These are phyloP conservation scores for Curvularia lunata DNA, from an alignment of 2,329 filamentous ascomycete genomes.

Conservation along the genomic window DNA sequence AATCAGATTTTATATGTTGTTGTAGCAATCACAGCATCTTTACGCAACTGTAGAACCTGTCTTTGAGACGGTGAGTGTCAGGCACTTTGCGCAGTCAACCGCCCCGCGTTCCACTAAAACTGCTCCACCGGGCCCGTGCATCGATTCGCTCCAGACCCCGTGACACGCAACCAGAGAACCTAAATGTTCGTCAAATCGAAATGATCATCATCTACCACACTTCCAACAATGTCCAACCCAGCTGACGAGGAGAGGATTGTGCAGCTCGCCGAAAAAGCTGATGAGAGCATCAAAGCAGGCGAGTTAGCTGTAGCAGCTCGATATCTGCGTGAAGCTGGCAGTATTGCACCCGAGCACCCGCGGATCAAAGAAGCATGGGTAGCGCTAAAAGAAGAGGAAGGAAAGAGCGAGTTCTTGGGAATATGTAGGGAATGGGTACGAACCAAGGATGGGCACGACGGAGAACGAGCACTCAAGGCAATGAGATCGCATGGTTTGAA, in stretches of 20 bases:
- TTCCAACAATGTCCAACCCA: conserved; percentile 35
- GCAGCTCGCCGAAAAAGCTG: conserved; percentile 41
- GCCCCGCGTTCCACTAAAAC: conserved; percentile 17
- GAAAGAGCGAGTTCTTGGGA: conserved; percentile 42
- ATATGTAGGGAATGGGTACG: conserved; percentile 47
- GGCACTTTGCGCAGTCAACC: conserved; percentile 7
- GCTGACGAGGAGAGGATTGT: conserved; percentile 40
- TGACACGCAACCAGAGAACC: conserved; percentile 28
- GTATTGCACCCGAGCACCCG: conserved; percentile 51
- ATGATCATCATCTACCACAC: conserved; percentile 23
- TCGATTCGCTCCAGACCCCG: conserved; percentile 20
- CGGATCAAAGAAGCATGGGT: conserved; percentile 52
- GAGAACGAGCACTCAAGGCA: conserved; percentile 47
- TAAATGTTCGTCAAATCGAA: conserved; percentile 19
- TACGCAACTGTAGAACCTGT: not conserved
- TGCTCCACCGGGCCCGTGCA: conserved; percentile 27
- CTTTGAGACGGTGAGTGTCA: conserved; percentile 3
- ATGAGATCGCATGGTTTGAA: conserved; percentile 42
- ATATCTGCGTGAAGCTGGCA: conserved; percentile 54
- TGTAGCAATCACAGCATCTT: not conserved
- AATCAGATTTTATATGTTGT: conserved; percentile 11
- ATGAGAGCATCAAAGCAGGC: conserved; percentile 35
- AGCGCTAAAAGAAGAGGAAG: conserved; percentile 49
- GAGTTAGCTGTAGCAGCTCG: conserved; percentile 50
- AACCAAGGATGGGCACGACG: conserved; percentile 48